phyloP scores from a whole-genome alignment of 192 early-diverging fungal species.

The Gigaspora rosea region DNA sequence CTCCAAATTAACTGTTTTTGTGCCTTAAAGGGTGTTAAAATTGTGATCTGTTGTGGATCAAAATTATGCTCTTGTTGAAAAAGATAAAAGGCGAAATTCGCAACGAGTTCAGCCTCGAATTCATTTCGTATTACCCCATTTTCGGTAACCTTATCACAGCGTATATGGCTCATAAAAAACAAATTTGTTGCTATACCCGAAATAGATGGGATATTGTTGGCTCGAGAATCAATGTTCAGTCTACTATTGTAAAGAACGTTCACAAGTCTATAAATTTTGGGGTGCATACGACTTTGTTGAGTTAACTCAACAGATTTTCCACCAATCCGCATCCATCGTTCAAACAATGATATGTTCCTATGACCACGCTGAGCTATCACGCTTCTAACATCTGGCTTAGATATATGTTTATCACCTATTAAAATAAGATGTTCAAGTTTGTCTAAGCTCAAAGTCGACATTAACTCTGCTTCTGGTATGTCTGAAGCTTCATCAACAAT shows the following conservation, averaged over 20 bases:
- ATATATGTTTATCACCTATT: slow-evolving; percentile 23
- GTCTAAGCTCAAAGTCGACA: not conserved
- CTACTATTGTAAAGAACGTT: not conserved
- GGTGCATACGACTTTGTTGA: slow-evolving; percentile 26
- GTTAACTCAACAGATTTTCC: slow-evolving; percentile 10
- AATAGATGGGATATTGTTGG: not conserved
- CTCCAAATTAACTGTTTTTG: slow-evolving; percentile 44
- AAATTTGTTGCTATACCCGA: not conserved
- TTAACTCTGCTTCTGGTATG: slow-evolving; percentile 23
- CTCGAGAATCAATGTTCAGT: not conserved
- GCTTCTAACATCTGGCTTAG: slow-evolving; percentile 4
- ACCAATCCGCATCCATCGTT: slow-evolving; percentile 32
- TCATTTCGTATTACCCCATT: slow-evolving; percentile 28
- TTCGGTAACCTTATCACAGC: not conserved
- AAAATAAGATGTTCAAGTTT: slow-evolving; percentile 37
- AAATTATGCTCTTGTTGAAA: slow-evolving; percentile 38
- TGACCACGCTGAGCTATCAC: not conserved
- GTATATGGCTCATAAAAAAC: not conserved
- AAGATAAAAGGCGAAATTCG: slow-evolving; percentile 35
- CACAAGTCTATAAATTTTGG: not conserved
- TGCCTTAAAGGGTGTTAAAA: slow-evolving; percentile 54
- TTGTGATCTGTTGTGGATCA: slow-evolving; percentile 38
- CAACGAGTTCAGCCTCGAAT: slow-evolving; percentile 36
- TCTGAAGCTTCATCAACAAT: slow-evolving; percentile 36
- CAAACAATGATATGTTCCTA: slow-evolving; percentile 34